A percentile compares a stretch with the other conserved stretches of the same genome.
Conservation (phyloP, 495 filamentous ascomycete species). For the Bacidia gigantensis region DNA sequence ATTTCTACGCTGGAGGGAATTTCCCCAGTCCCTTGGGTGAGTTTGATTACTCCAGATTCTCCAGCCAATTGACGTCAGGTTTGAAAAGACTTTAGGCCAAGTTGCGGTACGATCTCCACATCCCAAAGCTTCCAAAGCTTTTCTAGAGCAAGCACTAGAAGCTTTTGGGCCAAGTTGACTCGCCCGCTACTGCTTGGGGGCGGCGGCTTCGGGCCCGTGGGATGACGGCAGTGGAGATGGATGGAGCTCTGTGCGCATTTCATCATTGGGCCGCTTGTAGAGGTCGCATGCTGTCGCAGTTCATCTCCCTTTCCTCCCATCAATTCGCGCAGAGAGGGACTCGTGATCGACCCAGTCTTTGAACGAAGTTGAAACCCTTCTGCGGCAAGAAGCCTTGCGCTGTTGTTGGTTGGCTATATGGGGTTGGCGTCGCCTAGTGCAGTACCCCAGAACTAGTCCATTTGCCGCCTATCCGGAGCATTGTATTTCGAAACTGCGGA, state of each 20-base stretch:
- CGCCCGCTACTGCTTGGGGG: not conserved
- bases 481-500: not conserved
- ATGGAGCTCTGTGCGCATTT: not conserved
- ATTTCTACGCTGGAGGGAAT: not conserved
- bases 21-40: not conserved
- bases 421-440: not conserved
- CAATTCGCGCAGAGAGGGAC: too few species aligned
- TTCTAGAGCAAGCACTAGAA: conserved; percentile 8
- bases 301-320: not conserved
- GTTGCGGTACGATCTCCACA: not conserved
- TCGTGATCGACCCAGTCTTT: not conserved
- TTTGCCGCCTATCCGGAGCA: not conserved
- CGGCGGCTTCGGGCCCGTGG: conserved; percentile 1
- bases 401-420: not conserved
- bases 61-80: not conserved
- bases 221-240: not conserved
- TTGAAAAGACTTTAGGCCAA: not conserved
- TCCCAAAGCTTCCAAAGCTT: conserved; percentile 5
- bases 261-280: conserved; percentile 5
- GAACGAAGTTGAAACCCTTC: not conserved
- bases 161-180: not conserved
- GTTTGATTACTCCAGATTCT: not conserved
- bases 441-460: not conserved
- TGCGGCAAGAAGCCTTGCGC: not conserved
- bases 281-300: not conserved